These are phyloP conservation scores for Thielaviopsis populi DNA, from an alignment of 2,329 filamentous ascomycete genomes.

Conservation along the genomic window DNA sequence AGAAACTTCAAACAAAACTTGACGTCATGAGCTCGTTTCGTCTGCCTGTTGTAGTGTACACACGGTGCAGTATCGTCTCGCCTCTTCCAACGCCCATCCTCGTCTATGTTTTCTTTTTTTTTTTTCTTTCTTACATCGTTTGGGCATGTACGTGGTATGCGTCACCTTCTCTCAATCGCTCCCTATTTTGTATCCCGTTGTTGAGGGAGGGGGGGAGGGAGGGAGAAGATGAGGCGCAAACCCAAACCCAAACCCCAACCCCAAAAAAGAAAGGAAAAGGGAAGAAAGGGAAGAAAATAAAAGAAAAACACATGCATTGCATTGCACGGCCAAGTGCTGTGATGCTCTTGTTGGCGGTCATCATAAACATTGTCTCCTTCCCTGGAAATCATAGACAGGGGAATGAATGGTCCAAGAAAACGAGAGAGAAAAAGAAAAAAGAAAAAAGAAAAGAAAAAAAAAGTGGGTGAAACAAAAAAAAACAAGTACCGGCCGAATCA, in stretches of 20 bases:
- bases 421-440: not conserved
- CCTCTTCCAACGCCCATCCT: not conserved
- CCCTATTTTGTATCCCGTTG: too few species aligned
- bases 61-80: not conserved
- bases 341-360: not conserved
- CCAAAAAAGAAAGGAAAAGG: too few species aligned
- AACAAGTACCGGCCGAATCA: constrained; percentile 17
- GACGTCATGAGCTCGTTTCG: not conserved
- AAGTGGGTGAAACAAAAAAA: constrained; percentile 8
- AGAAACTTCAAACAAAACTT: not conserved
- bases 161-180: too few species aligned
- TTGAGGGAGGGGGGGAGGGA: too few species aligned
- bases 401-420: not conserved
- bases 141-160: too few species aligned
- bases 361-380: too few species aligned
- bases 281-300: too few species aligned
- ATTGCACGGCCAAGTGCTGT: not conserved
- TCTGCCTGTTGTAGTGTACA: not conserved
- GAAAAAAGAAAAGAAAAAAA: not conserved
- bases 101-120: not conserved
- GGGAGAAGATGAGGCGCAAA: too few species aligned
- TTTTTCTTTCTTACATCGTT: too few species aligned
- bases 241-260: too few species aligned
- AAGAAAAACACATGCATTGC: too few species aligned
- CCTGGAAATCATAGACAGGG: not conserved